Base-by-base conservation (phyloP, 2,329 filamentous ascomycete species). In the Monosporascus ibericus region DNA sequence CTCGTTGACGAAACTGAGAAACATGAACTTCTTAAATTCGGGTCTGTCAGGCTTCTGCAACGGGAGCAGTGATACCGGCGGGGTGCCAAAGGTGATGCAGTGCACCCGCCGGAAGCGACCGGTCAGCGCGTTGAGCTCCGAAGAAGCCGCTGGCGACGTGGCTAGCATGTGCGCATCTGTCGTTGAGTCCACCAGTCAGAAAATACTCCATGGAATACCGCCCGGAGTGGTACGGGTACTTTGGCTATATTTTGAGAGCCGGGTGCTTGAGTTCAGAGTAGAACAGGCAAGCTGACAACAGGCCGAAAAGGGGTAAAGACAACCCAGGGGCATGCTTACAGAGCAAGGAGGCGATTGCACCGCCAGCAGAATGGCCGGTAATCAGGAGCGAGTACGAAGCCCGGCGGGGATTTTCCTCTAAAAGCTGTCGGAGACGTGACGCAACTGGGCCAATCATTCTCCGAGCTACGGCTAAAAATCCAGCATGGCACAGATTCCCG, bases 291-390 rank as follows among this genome's bases (percentile, higher is more conserved):
- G 30, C 30, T 34, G 4, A 34, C 30, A 14, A 34, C 30, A 34
- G 30, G 30, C 30, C 30, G 14, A 34, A 27, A 34, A 34, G 30
- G 30, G 30, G 30, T 34, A 14, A 34, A 11, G 30, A 5, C 30
- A 30, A 30, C 9, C 14, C 27, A 34, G 30, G 30, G 9, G 30
- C 30, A 34, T 34, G 11, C 30, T 34, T 34, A 34, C 30, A 95
- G 0, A 95, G 75, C 11, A 96, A 74, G 3, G 85, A 80, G 0
- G 90, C 90, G 1, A 95, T 85, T 0, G 91, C 91, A 3, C 91
- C 91, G 17, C 90, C 91, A 0, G 91, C 91, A 1, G 86, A 90
- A 65, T 95, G 91, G 0, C 91, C 91, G 0, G 91, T 95, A 55
- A 96, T 87, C 18, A 95, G 75, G 8, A 95, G 76, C 17, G 85